A percentile compares a stretch with the other conserved stretches of the same genome.
Evolutionary conservation across 208 protist genomes (phyloP).

Genomic region (Crithidia expoeki): DNA sequence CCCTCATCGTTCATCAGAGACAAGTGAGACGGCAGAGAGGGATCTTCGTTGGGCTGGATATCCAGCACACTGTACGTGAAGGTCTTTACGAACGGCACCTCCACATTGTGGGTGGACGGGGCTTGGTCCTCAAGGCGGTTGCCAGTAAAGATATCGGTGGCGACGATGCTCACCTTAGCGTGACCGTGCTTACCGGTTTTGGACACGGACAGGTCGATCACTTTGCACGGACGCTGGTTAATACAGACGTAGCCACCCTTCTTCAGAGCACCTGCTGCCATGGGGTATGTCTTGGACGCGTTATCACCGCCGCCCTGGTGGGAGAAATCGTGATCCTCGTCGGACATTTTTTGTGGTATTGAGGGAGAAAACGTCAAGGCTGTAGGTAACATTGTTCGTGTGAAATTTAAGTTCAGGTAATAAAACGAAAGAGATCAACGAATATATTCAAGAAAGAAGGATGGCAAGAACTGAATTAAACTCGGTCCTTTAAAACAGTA

Average conservation of each 20-base stretch:
- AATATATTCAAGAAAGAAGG: no score
- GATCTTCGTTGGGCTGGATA: conserved; percentile 91
- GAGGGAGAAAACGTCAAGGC: neutral
- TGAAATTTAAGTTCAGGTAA: neutral
- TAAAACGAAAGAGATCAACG: neutral
- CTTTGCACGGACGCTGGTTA: conserved; percentile 95
- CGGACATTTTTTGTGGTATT: conserved; percentile 36
- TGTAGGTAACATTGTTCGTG: neutral
- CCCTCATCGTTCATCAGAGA: conserved; percentile 94
- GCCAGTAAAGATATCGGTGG: conserved; percentile 98
- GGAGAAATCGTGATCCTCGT: conserved; percentile 78
- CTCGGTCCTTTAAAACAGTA: no score
- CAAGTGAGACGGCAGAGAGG: conserved; percentile 67
- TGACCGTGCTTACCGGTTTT: conserved; percentile 99
- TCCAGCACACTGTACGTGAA: conserved; percentile 95
- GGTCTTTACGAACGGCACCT: conserved; percentile 95
- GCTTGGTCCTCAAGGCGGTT: conserved; percentile 98
- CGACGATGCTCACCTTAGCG: conserved; percentile 98
- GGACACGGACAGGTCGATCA: conserved; percentile 98
- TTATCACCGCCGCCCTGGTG: conserved; percentile 65
- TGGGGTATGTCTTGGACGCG: conserved; percentile 86
- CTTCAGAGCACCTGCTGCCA: conserved; percentile 88
- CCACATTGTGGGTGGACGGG: conserved; percentile 97
- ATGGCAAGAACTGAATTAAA: no score
- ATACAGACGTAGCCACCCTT: conserved; percentile 92